Conservation (phyloP, 306 rosid species). For the Boehmeria nivea region DNA sequence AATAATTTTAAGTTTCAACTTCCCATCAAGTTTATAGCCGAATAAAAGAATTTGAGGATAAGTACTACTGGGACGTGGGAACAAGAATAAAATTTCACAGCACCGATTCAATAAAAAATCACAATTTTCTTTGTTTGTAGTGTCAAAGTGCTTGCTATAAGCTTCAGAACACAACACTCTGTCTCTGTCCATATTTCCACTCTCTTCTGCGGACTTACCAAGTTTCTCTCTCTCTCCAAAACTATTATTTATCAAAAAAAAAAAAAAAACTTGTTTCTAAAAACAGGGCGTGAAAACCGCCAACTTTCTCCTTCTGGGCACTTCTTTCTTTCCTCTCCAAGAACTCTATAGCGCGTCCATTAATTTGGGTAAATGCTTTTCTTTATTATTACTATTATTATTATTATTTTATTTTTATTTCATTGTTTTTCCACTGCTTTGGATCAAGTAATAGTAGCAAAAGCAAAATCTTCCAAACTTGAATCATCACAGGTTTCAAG, state of each 20-base stretch:
- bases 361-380: slow-evolving; percentile 10
- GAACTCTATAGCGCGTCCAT: not conserved
- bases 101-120: slow-evolving; percentile 7
- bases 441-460: no score
- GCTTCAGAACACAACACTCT: not conserved
- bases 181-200: slow-evolving; percentile 6
- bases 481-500: not conserved
- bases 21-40: no score
- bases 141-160: not conserved
- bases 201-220: slow-evolving; percentile 34
- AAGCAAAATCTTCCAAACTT: not conserved
- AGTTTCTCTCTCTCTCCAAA: not conserved
- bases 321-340: not conserved
- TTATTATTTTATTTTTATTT: no score
- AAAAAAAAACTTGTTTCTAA: not conserved
- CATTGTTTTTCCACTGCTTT: no score
- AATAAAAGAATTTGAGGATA: no score
- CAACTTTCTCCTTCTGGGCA: slow-evolving; percentile 15
- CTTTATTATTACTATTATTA: not conserved
- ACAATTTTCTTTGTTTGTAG: slow-evolving; percentile 15
- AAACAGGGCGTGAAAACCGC: not conserved
- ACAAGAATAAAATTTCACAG: no score
- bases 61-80: no score
- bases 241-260: not conserved
- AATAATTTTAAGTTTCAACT: no score